Evolutionary conservation across 2,329 filamentous ascomycete species (phyloP), one percentile per base, ranked within the genome.

Genomic region (Magnaporthiopsis poae): DNA sequence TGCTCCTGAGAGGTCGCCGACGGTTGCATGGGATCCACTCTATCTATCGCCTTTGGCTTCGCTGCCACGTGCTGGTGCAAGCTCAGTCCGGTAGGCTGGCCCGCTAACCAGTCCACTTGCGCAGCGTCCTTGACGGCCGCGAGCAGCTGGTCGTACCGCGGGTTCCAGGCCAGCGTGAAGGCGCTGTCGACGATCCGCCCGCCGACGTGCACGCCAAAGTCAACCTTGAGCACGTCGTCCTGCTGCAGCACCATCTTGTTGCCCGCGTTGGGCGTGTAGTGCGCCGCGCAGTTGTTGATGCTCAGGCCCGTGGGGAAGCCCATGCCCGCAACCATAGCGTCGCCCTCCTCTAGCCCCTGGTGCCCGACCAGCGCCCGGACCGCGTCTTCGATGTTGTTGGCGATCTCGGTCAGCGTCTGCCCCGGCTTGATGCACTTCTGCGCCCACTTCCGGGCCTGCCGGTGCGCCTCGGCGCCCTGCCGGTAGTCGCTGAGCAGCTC

Each of bases 261-360:
- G 66, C 90, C 90, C 3, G 89, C 88, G 76, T 94, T 95, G 9
- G 91, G 91, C 21, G 88, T 91, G 78, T 90, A 95, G 78, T 94
- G 91, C 15, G 91, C 91, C 5, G 90, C 90, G 72, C 90, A 90
- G 77, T 93, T 87, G 78, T 95, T 92, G 73, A 94, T 83, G 77
- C 89, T 92, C 67, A 94, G 79, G 66, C 91, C 91, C 8, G 89
- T 92, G 2, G 91, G 91, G 79, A 95, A 95, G 4, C 90, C 91
- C 83, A 94, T 90, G 65, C 91, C 90, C 60, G 87, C 90, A 71
- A 87, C 85, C 70, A 92, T 80, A 65, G 86, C 88, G 74, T 94
- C 90, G 13, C 91, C 91, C 72, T 92, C 89, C 69, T 89, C 85
- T 36, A 94, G 79, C 18, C 90, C 91, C 71, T 84, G 82, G 75